Conservation (phyloP, 2,329 filamentous ascomycete genomes). For the Dothistroma pini region DNA sequence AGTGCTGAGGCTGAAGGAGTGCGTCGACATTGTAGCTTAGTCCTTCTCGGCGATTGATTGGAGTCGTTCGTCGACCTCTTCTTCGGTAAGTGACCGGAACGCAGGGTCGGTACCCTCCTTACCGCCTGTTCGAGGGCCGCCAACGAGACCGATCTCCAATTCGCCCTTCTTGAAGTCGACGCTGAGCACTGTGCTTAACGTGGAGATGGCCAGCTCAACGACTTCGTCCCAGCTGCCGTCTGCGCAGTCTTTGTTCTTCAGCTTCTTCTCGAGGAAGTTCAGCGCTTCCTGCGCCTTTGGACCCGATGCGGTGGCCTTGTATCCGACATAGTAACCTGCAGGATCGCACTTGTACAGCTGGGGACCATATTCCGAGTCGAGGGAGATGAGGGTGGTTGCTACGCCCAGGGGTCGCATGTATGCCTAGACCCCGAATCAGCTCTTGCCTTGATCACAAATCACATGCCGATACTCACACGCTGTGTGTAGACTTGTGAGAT, state of each 20-base stretch:
- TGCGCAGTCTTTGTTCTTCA: constrained; percentile 96
- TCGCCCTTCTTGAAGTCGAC: constrained; percentile 99
- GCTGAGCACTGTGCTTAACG: constrained; percentile 91
- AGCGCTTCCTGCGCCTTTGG: constrained; percentile 98
- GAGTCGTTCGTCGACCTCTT: constrained; percentile 97
- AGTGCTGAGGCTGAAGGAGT: constrained; percentile 9
- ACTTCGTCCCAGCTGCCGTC: constrained; percentile 96
- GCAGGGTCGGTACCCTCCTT: constrained; percentile 72
- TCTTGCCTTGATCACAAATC: constrained; percentile 9
- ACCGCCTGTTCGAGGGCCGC: constrained; percentile 77
- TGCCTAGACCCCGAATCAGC: constrained; percentile 55
- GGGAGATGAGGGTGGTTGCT: constrained; percentile 88
- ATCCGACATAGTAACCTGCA: constrained; percentile 95
- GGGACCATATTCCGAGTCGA: constrained; percentile 87
- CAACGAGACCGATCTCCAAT: constrained; percentile 96
- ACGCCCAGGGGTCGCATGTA: constrained; percentile 98
- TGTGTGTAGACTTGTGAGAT: constrained; percentile 99
- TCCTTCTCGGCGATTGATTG: constrained; percentile 99
- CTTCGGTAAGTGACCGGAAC: constrained; percentile 89
- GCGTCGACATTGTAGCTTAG: constrained; percentile 48
- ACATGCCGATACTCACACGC: constrained; percentile 57
- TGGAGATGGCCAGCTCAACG: constrained; percentile 92
- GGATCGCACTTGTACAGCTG: constrained; percentile 99
- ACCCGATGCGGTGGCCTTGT: constrained; percentile 95
- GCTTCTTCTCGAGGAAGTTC: constrained; percentile 98